Evolutionary conservation across 805 yeast species (phyloP), one percentile per base, ranked within the genome.

Genomic region (Grigorovia jiainica): DNA sequence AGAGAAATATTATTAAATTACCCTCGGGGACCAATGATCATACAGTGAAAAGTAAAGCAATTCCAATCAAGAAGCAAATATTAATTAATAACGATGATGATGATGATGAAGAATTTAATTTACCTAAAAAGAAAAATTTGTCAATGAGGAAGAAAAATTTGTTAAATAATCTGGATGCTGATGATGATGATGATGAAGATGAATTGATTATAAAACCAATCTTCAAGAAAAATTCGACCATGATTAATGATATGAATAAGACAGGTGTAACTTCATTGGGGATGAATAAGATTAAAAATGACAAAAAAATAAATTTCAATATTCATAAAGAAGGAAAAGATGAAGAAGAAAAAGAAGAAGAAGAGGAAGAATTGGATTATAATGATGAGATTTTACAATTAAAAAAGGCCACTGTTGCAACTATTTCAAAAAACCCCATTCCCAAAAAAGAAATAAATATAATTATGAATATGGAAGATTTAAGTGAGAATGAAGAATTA

Each of bases 1-100:
- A 36, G 33, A 40, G 47, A 34, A 47, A 40, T 30, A 42, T 42
- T 43, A 40, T 46, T 2, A 44, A 20, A 13, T 10, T 47, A 32
- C 44, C 48, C 2, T 15, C 6, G 6, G 20, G 25, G 10, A 25
- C 11, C 15, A 30, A 19, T 7, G 33, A 33, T 15, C 25, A 34
- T 15, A 31, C 27, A 19, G n/a, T 7, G 5, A 31, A 34, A 16
- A 31, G 25, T 21, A 40, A 23, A 33, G 23, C 32, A 19, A 17
- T 33, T 10, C 34, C 34, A 6, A 21, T 17, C 13, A 19, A 21
- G 17, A 13, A 15, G 27, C 32, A 42, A 15, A n/a, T 33, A 6
- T 16, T 21, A 5, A 25, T 9, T 11, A 19, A 16, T 9, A 29
- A 33, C 5, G 39, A 38, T 24, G 11, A 13, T 24, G 27, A 27